Evolutionary conservation across 2,329 filamentous ascomycete genomes (phyloP).

Genomic region (Aspergillus sp.): DNA sequence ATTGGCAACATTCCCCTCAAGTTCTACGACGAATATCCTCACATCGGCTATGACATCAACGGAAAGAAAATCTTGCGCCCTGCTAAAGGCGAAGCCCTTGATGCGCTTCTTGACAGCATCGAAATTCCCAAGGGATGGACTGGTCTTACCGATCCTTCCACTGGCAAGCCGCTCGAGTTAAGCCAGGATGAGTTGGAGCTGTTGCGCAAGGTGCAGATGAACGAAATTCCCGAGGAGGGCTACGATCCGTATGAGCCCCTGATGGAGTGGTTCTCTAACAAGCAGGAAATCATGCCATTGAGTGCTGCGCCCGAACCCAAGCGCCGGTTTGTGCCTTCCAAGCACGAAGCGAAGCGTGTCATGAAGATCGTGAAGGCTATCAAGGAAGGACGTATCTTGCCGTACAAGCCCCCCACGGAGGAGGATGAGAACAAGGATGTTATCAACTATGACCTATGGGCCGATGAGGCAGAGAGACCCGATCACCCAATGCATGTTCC

Average conservation of each 20-base stretch:
- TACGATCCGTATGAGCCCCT: constrained; percentile 94
- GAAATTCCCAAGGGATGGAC: constrained; percentile 98
- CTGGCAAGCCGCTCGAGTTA: constrained; percentile 86
- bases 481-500: constrained; percentile 93
- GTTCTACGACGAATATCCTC: constrained; percentile 96
- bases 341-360: constrained; percentile 91
- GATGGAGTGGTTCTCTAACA: constrained; percentile 89
- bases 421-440: constrained; percentile 70
- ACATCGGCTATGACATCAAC: constrained; percentile 98
- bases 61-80: constrained; percentile 97
- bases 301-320: constrained; percentile 95
- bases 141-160: constrained; percentile 87
- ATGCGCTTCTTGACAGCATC: constrained; percentile 92
- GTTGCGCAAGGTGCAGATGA: constrained; percentile 81
- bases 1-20: constrained; percentile 92
- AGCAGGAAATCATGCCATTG: constrained; percentile 89
- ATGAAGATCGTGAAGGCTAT: constrained; percentile 98
- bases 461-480: constrained; percentile 77
- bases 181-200: constrained; percentile 86
- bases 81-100: constrained; percentile 87
- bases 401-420: constrained; percentile 76
- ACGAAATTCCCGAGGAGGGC: constrained; percentile 80
- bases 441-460: constrained; percentile 86
- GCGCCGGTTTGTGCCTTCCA: constrained; percentile 90
- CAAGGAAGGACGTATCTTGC: constrained; percentile 86